These are phyloP conservation scores for Ceratocystis cacaofunesta DNA, from an alignment of 2,329 filamentous ascomycete species.

Conservation along the genomic window DNA sequence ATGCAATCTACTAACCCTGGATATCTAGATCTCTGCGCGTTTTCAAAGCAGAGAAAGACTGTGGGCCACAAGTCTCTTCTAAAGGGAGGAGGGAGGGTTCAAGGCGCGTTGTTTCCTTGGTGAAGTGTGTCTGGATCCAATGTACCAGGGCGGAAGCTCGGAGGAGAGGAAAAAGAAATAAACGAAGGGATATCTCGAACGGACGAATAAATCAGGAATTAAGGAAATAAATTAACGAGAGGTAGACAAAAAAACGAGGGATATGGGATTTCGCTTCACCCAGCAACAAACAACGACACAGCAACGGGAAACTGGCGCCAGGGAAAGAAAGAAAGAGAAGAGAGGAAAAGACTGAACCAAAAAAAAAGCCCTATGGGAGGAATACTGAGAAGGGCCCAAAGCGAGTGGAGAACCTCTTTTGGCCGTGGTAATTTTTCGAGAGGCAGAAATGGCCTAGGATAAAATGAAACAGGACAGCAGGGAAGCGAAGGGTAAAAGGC, in stretches of 20 bases:
- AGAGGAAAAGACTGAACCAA: background rate
- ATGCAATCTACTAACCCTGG: background rate
- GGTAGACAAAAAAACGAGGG: background rate
- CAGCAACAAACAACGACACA: background rate
- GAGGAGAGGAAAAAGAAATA: slow-evolving; percentile 1
- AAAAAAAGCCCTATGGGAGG: background rate
- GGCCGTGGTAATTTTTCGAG: background rate
- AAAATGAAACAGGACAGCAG: background rate
- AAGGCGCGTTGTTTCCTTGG: background rate
- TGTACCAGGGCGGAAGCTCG: background rate
- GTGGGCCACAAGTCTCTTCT: slow-evolving; percentile 2
- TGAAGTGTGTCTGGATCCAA: background rate
- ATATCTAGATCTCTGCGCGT: background rate
- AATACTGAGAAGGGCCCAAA: background rate
- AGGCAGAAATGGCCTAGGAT: background rate
- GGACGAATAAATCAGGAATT: background rate
- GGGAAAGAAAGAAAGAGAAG: background rate
- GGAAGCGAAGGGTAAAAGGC: background rate
- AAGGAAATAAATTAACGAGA: background rate
- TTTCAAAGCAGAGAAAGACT: background rate
- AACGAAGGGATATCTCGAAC: background rate
- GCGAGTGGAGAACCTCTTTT: background rate
- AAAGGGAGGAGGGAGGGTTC: background rate
- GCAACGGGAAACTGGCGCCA: slow-evolving; percentile 3
- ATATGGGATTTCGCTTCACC: too few relatives aligned